phyloP scores from a whole-genome alignment of 768 basidiomycete genomes.

The Krasilnikovozyma curviuscula region DNA sequence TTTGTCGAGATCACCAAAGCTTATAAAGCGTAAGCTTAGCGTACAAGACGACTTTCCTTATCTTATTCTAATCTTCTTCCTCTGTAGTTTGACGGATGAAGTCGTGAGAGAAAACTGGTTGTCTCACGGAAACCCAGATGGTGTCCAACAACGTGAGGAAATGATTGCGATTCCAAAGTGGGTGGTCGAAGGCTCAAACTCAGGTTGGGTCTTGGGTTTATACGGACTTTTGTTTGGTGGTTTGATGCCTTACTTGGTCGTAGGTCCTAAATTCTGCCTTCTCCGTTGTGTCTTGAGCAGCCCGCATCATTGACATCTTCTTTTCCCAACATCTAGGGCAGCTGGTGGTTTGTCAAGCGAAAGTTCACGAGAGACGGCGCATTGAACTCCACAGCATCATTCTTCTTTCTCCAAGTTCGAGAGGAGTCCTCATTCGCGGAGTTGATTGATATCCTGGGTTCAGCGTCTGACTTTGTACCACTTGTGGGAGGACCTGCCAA shows the following conservation, averaged over 20 bases:
- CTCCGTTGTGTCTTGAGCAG: background rate
- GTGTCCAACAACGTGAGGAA: conserved; percentile 81
- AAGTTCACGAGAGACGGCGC: conserved; percentile 83
- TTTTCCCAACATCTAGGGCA: conserved; percentile 33
- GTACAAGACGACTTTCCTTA: background rate
- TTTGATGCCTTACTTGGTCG: conserved; percentile 66
- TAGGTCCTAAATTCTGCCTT: conserved; percentile 21
- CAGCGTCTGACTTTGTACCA: conserved; percentile 24
- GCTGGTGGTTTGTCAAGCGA: conserved; percentile 93
- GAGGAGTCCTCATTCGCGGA: conserved; percentile 60
- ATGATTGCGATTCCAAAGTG: conserved; percentile 87
- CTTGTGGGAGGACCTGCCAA: background rate
- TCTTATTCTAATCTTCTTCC: background rate
- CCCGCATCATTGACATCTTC: background rate
- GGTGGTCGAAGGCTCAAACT: conserved; percentile 82
- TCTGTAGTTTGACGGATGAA: conserved; percentile 57
- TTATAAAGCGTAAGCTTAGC: conserved; percentile 59
- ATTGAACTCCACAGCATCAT: conserved; percentile 55
- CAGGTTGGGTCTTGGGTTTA: conserved; percentile 66
- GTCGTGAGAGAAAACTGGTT: conserved; percentile 76
- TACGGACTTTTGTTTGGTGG: conserved; percentile 81
- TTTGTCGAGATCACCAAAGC: conserved; percentile 94
- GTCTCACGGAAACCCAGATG: conserved; percentile 83
- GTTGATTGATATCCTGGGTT: conserved; percentile 48
- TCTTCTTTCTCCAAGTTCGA: conserved; percentile 67